Percentiles rank a stretch among this genome's conserved stretches.
Evolutionary conservation across 2,329 filamentous ascomycete genomes (phyloP).

Genomic region (Fusarium pseudocircinatum): DNA sequence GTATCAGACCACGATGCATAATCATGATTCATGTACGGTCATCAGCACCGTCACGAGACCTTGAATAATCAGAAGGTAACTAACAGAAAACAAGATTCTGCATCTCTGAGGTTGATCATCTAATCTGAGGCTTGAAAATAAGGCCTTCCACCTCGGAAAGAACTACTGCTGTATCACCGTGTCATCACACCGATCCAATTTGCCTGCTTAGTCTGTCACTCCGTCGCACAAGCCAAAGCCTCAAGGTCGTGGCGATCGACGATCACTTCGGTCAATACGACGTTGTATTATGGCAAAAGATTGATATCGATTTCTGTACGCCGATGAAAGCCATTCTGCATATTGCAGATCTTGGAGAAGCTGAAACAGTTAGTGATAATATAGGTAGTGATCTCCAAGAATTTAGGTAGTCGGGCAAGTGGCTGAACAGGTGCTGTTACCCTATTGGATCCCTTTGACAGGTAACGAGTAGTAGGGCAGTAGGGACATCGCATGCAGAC

Average conservation of each 20-base stretch:
- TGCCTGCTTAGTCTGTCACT: not conserved
- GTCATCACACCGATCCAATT: not conserved
- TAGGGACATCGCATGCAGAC: not conserved
- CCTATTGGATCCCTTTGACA: not conserved
- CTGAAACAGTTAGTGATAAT: not conserved
- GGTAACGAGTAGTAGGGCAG: too few relatives aligned
- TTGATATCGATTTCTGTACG: not conserved
- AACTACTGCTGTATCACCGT: not conserved
- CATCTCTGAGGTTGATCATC: fast-evolving
- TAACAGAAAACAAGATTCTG: not conserved
- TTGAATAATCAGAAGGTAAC: not conserved
- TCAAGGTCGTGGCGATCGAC: not conserved
- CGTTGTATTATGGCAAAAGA: not conserved
- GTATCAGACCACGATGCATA: not conserved
- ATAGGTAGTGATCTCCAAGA: not conserved
- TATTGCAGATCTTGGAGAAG: not conserved
- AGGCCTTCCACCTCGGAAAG: not conserved
- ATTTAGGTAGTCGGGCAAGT: not conserved
- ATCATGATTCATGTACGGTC: not conserved
- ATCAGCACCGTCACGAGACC: not conserved
- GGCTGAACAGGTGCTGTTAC: not conserved
- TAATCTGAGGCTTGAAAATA: not conserved
- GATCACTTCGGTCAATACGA: not conserved
- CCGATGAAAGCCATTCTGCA: not conserved
- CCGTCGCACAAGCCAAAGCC: not conserved